Evolutionary conservation across 805 yeast genomes (phyloP).

Genomic region (Sugiyamaella chiloensis): DNA sequence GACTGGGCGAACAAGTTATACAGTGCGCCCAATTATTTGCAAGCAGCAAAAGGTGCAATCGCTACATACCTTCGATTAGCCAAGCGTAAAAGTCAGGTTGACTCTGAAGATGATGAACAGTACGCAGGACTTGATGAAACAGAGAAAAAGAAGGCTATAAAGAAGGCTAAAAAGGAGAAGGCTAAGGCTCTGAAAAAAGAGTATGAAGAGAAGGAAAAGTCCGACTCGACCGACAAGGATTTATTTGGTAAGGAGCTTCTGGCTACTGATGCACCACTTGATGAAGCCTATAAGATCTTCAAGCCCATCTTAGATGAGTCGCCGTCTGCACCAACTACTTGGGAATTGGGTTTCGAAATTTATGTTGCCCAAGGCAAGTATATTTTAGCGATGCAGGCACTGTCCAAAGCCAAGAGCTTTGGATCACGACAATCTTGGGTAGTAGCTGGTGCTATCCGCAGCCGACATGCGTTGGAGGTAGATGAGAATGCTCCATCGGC

Average conservation of each 20-base stretch:
- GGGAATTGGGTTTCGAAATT: conserved; percentile 46
- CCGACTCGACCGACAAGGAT: conserved; percentile 33
- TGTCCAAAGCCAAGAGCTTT: conserved; percentile 43
- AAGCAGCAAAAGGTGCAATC: conserved; percentile 66
- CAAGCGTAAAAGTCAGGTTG: conserved; percentile 21
- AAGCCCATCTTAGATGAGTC: conserved; percentile 33
- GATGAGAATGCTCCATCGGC: conserved; percentile 46
- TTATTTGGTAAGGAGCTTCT: conserved; percentile 47
- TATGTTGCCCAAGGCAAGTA: conserved; percentile 47
- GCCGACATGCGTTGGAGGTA: conserved; percentile 33
- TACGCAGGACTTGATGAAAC: conserved; percentile 31
- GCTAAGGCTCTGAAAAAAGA: conserved; percentile 45
- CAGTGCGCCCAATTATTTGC: conserved; percentile 64
- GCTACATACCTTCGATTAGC: conserved; percentile 48
- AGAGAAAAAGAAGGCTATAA: conserved; percentile 31
- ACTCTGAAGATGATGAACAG: conserved; percentile 14
- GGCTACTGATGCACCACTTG: conserved; percentile 40
- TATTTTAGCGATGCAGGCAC: conserved; percentile 50
- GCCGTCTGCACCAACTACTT: conserved; percentile 31
- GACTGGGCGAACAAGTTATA: conserved; percentile 79
- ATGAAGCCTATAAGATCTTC: conserved; percentile 40
- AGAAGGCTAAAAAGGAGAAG: conserved; percentile 44
- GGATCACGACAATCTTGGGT: conserved; percentile 32
- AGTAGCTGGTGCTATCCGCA: conserved; percentile 34
- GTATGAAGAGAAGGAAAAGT: conserved; percentile 39